phyloP scores from a whole-genome alignment of 176 grass and related monocot genomes.

The Triticum monococcum region DNA sequence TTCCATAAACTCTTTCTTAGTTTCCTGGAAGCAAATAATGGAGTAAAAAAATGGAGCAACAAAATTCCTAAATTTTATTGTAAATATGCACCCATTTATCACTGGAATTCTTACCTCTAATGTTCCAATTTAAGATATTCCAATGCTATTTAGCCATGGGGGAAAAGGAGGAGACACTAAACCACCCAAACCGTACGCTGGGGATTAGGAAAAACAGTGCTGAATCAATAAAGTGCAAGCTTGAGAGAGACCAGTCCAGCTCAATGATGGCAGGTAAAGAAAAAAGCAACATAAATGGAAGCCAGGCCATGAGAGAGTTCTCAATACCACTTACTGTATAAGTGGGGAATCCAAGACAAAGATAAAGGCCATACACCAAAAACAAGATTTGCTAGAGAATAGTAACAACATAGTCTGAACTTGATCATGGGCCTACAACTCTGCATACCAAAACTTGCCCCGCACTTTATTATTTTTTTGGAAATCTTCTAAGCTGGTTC shows the following conservation, averaged over 20 bases:
- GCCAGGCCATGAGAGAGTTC: not conserved
- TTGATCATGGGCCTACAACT: not conserved
- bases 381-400: not conserved
- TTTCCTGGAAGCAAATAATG: not conserved
- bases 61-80: not conserved
- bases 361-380: too few species aligned
- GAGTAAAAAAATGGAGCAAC: too few species aligned
- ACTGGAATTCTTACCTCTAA: not conserved
- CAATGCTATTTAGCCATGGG: not conserved
- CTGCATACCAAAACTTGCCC: too few species aligned
- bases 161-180: not conserved
- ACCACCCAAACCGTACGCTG: not conserved
- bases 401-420: not conserved
- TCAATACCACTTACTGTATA: not conserved
- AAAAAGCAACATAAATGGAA: not conserved
- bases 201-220: not conserved
- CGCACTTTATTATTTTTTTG: too few species aligned
- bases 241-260: not conserved
- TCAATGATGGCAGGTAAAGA: not conserved
- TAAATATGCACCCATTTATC: not conserved
- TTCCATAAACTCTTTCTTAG: not conserved
- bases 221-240: not conserved
- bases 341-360: too few species aligned
- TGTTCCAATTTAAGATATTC: not conserved
- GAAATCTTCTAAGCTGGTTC: not conserved